Evolutionary conservation across 108 stramenopile species (phyloP), one percentile per base, ranked within the genome.

Genomic region (Licmophora abbreviata): DNA sequence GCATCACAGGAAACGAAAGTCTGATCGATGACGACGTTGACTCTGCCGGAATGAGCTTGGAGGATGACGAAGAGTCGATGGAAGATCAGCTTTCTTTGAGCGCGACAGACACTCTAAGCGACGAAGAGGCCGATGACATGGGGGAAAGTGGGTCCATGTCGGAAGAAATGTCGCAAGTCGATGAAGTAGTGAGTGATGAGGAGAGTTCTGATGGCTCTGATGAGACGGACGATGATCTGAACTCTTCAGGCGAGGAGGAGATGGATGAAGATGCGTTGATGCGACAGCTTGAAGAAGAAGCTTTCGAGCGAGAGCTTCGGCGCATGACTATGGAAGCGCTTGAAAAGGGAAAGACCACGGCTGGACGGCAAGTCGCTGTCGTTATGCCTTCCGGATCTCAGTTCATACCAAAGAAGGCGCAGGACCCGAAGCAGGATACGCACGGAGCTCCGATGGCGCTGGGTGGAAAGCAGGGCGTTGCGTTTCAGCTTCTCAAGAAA

Each of bases 401-500:
- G 37, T 70, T 82, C 33, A 72, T 73, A 14, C 59, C 65, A 14
- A 86, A 89, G 61, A 76, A 74, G 57, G 71, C 64, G 36, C 51
- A 58, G 8, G 47, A 41, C 30, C n/a, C n/a, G n/a, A n/a, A n/a
- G n/a, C n/a, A n/a, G 25, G 36, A 24, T 64, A 78, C 34, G 29
- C 36, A 30, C 55, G 51, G 17, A 32, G 38, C 42, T 36, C 17
- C 12, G 40, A 47, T 23, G 28, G 45, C 11, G 17, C 74, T 82
- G 37, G 71, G 64, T 54, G 85, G 85, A 6, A 79, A 63, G 18
- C 51, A 68, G 23, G 93, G 89, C 22, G 81, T 95, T 52, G 65
- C 56, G 9, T 92, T 96, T 61, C 85, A 90, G 53, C 66, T 96
- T 29, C 55, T 96, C 8, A 92, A 92, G 65, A 83, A 90, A 36